Evolutionary conservation across 257 asterid genomes (phyloP).

Genomic region (Verbascum thapsus): DNA sequence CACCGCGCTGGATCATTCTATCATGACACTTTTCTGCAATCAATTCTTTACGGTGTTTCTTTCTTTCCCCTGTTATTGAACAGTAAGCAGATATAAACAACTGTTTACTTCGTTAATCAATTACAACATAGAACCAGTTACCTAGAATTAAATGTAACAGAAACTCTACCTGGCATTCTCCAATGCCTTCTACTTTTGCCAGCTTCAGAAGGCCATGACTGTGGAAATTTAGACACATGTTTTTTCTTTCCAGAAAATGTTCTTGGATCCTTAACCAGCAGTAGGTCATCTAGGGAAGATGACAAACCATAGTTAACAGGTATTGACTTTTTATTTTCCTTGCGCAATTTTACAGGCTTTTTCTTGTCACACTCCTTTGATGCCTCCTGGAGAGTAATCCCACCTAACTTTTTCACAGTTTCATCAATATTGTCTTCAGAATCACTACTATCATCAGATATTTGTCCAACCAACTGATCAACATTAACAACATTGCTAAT

Average conservation of each 20-base stretch:
- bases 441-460: conserved; percentile 40
- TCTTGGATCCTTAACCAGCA: conserved; percentile 74
- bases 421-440: conserved; percentile 46
- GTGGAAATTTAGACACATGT: conserved; percentile 52
- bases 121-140: conserved; percentile 10
- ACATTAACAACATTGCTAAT: conserved; percentile 46
- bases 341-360: conserved; percentile 46
- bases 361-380: conserved; percentile 69
- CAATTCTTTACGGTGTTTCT: conserved; percentile 81
- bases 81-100: conserved; percentile 14
- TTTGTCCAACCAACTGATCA: conserved; percentile 53
- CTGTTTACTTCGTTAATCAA: conserved; percentile 2
- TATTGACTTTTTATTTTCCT: conserved; percentile 33
- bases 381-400: conserved; percentile 82
- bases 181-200: conserved; percentile 59
- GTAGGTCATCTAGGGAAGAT: conserved; percentile 59
- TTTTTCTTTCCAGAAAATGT: conserved; percentile 72
- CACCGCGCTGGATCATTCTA: conserved; percentile 82
- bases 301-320: conserved; percentile 38
- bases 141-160: conserved; percentile 4
- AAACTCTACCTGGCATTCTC: conserved; percentile 52
- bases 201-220: conserved; percentile 69
- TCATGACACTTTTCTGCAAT: conserved; percentile 82
- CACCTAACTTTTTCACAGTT: conserved; percentile 64
- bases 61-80: conserved; percentile 72